Evolutionary conservation across 371 early-diverging fungal species (phyloP).

Genomic region (Synchytrium microbalum): DNA sequence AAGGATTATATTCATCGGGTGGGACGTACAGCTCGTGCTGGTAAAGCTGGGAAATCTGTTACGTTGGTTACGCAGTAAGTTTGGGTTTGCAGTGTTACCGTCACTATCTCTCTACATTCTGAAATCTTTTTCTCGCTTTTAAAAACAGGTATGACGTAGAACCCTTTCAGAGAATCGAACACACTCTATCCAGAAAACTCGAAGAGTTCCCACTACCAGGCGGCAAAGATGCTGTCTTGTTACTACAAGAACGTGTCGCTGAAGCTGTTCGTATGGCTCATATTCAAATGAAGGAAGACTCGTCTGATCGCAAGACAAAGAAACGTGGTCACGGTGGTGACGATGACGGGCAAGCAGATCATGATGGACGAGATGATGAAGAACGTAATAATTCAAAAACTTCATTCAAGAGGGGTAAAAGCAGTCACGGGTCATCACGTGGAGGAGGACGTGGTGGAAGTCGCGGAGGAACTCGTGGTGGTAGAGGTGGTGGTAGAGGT

Average conservation of each 20-base stretch:
- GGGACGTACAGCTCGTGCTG: constrained; percentile 96
- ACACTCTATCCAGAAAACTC: constrained; percentile 77
- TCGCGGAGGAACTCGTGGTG: background rate
- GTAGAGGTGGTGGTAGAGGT: too few relatives aligned
- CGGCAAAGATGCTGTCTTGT: constrained; percentile 70
- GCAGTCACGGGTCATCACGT: too few relatives aligned
- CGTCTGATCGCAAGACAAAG: constrained; percentile 16
- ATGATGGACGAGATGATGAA: too few relatives aligned
- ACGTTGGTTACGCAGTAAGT: too few relatives aligned
- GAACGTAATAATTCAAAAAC: too few relatives aligned
- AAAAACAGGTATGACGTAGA: constrained; percentile 70
- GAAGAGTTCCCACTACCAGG: constrained; percentile 61
- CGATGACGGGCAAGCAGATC: constrained; percentile 12
- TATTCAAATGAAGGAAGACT: constrained; percentile 40
- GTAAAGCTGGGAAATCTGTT: too few relatives aligned
- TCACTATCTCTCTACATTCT: constrained; percentile 23
- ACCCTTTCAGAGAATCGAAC: constrained; percentile 86
- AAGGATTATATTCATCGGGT: constrained; percentile 97
- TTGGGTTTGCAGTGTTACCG: too few relatives aligned
- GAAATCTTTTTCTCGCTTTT: background rate
- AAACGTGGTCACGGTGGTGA: constrained; percentile 5
- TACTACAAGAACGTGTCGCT: constrained; percentile 86
- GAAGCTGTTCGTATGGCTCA: constrained; percentile 84
- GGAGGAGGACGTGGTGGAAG: background rate
- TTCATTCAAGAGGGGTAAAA: too few relatives aligned